Percentiles rank a stretch among this genome's conserved stretches.
Evolutionary conservation across 176 grass and related monocot species (phyloP).

Genomic region (Avena atlantica): DNA sequence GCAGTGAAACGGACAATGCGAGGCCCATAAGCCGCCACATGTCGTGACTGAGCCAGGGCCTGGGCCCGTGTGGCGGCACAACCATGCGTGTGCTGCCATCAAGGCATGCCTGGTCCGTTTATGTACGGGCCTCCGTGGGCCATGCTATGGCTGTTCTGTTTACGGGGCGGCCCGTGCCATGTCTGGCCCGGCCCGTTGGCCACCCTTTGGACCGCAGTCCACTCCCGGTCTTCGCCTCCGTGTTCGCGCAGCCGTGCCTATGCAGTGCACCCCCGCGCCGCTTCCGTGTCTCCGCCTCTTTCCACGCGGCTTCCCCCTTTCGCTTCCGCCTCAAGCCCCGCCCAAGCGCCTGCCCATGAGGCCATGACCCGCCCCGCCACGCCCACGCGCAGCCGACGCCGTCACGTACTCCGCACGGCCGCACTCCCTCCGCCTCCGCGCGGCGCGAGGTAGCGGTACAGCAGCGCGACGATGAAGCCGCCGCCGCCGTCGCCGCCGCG

Average conservation of each 20-base stretch:
- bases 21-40: no score
- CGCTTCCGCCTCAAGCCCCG: neutral
- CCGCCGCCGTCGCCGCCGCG: constrained; percentile 13
- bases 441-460: neutral
- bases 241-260: neutral
- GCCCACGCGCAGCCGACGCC: constrained; percentile 20
- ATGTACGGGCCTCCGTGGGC: no score
- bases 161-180: no score
- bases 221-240: neutral
- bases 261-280: neutral
- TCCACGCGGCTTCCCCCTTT: constrained; percentile 29
- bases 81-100: no score
- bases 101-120: no score
- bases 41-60: no score
- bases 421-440: neutral
- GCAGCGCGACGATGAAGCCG: constrained; percentile 45
- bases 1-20: no score
- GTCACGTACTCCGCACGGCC: neutral
- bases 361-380: neutral
- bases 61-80: no score
- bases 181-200: no score
- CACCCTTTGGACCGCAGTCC: neutral
- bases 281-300: constrained; percentile 11
- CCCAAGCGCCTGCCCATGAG: no score
- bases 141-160: no score